Evolutionary conservation across 257 asterid genomes (phyloP).

Genomic region (Plantago elongata): DNA sequence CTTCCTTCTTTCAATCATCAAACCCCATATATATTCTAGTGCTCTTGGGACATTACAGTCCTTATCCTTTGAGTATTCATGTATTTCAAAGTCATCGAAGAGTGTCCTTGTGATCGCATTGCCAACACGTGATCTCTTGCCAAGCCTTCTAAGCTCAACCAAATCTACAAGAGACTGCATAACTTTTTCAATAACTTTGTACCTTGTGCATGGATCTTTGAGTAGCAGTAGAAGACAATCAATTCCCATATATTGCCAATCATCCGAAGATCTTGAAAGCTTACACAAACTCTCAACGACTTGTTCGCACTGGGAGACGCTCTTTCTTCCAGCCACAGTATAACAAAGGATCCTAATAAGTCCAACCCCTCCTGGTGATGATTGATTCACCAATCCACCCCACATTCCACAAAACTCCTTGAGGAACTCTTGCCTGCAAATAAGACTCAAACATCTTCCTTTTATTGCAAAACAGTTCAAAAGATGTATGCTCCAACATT

Average conservation of each 20-base stretch:
- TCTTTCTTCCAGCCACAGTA: slow-evolving; percentile 50
- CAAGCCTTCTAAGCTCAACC: slow-evolving; percentile 52
- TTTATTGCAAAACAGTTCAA: slow-evolving; percentile 69
- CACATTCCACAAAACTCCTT: slow-evolving; percentile 56
- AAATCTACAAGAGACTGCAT: slow-evolving; percentile 45
- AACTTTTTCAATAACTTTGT: slow-evolving; percentile 32
- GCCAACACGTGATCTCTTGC: slow-evolving; percentile 51
- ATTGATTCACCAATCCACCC: slow-evolving; percentile 60
- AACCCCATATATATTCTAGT: slow-evolving; percentile 38
- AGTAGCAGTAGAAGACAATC: slow-evolving; percentile 75
- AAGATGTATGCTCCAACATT: slow-evolving; percentile 79
- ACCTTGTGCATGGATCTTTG: slow-evolving; percentile 50
- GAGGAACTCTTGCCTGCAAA: slow-evolving; percentile 47
- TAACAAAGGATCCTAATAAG: slow-evolving; percentile 61
- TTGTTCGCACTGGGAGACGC: slow-evolving; percentile 36
- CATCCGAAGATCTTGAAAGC: slow-evolving; percentile 67
- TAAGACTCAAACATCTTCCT: slow-evolving; percentile 45
- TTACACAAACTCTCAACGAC: slow-evolving; percentile 57
- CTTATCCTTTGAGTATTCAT: slow-evolving; percentile 24
- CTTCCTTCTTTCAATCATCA: slow-evolving; percentile 35
- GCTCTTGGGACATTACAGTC: slow-evolving; percentile 22
- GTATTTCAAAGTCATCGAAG: slow-evolving; percentile 26
- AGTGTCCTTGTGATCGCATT: slow-evolving; percentile 49
- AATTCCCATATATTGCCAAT: slow-evolving; percentile 82
- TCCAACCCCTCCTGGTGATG: slow-evolving; percentile 71